These are phyloP conservation scores for Yarrowia deformans DNA, from an alignment of 805 yeast genomes.

Conservation along the genomic window DNA sequence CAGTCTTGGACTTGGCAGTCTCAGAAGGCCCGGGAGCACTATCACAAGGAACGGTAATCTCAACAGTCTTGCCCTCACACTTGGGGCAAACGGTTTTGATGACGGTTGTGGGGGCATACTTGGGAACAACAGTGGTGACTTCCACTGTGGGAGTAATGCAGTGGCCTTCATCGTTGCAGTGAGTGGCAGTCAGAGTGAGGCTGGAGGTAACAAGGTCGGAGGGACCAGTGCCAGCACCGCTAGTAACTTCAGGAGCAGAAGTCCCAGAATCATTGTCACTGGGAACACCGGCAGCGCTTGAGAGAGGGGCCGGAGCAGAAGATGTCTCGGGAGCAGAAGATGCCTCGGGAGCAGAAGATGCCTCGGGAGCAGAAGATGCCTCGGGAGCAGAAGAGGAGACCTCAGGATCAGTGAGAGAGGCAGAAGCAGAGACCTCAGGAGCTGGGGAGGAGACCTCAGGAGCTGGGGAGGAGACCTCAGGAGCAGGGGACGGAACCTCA, in stretches of 20 bases:
- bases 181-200: slow-evolving; percentile 1
- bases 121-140: slow-evolving; percentile 4
- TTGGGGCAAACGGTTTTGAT: slow-evolving; percentile 18
- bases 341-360: neutral
- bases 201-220: neutral
- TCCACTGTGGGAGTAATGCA: slow-evolving; percentile 2
- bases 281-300: neutral
- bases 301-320: no score
- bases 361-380: no score
- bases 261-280: neutral
- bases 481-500: no score
- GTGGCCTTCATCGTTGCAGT: neutral
- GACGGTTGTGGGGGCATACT: slow-evolving; percentile 1
- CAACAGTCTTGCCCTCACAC: slow-evolving; percentile 12
- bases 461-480: no score
- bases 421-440: no score
- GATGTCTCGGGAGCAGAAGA: no score
- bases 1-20: neutral
- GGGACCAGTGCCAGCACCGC: neutral
- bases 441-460: no score
- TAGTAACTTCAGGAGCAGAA: neutral
- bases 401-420: neutral
- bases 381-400: neutral
- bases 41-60: slow-evolving; percentile 7
- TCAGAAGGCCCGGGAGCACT: neutral